A percentile compares a stretch with the other conserved stretches of the same genome.
Conservation (phyloP, 345 rosid species). For the Hibiscus trionum region DNA sequence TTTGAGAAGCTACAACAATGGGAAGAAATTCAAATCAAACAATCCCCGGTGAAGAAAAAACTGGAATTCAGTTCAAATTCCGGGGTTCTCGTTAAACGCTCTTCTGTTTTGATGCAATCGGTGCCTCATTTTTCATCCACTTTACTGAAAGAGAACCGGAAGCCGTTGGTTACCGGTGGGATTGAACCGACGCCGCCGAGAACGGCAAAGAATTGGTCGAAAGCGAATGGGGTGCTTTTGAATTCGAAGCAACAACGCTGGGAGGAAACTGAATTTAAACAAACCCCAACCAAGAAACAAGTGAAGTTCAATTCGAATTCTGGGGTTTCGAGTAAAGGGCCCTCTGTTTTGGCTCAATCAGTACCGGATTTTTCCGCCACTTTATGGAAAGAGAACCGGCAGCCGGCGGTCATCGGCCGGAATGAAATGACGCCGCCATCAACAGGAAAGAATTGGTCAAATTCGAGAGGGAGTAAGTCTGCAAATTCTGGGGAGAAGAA, state of each 20-base stretch:
- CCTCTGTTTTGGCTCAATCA: constrained; percentile 55
- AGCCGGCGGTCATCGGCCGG: constrained; percentile 25
- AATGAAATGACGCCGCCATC: constrained; percentile 43
- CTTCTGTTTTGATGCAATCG: constrained; percentile 55
- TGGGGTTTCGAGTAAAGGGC: constrained; percentile 25
- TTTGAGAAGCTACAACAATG: constrained; percentile 23
- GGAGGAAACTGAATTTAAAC: constrained; percentile 28
- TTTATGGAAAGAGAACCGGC: constrained; percentile 69
- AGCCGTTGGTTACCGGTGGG: constrained; percentile 25
- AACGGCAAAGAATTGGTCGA: constrained; percentile 25
- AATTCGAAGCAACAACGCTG: constrained; percentile 20
- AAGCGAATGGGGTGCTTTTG: constrained; percentile 22
- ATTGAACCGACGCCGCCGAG: constrained; percentile 46
- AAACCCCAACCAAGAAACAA: constrained; percentile 50
- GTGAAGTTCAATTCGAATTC: constrained; percentile 44
- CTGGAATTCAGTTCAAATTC: constrained; percentile 44
- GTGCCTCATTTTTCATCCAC: constrained; percentile 72
- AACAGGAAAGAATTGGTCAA: constrained; percentile 26
- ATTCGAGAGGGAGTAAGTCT: constrained; percentile 58
- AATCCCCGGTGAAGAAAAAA: constrained; percentile 48
- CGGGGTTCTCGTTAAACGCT: constrained; percentile 25
- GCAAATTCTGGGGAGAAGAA: constrained; percentile 62
- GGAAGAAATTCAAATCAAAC: constrained; percentile 27
- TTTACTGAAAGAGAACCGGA: constrained; percentile 69
- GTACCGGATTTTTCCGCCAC: constrained; percentile 72